A percentile compares a stretch with the other conserved stretches of the same genome.
phyloP scores from a whole-genome alignment of 2,329 filamentous ascomycete genomes.

The Trichophyton simii region DNA sequence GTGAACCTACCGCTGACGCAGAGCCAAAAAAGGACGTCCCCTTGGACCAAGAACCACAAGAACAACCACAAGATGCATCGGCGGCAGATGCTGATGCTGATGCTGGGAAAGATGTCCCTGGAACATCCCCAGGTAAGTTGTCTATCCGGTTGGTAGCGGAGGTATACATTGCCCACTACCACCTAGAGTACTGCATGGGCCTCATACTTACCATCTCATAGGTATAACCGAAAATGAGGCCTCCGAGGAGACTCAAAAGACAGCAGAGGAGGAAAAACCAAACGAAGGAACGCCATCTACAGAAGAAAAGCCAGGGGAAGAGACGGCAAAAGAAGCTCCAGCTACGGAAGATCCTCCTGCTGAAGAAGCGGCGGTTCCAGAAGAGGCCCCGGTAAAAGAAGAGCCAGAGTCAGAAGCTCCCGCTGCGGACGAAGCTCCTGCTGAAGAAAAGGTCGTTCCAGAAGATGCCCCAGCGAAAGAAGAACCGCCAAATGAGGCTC shows the following conservation, averaged over 20 bases:
- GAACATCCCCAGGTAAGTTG: slow-evolving; percentile 8
- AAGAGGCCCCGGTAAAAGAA: background rate
- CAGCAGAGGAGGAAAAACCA: background rate
- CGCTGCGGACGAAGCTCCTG: background rate
- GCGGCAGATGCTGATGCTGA: slow-evolving; percentile 5
- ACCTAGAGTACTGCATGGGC: background rate
- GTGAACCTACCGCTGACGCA: slow-evolving; percentile 25
- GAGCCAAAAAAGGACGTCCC: slow-evolving; percentile 22
- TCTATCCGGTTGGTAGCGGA: background rate
- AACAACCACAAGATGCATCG: background rate
- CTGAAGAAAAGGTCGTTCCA: background rate
- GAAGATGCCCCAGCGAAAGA: background rate
- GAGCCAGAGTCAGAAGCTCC: background rate
- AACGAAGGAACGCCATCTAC: background rate
- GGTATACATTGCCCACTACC: background rate
- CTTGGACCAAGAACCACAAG: slow-evolving; percentile 14
- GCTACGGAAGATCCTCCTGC: background rate
- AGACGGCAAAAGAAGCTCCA: background rate
- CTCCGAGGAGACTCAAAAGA: background rate
- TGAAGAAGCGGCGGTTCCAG: background rate
- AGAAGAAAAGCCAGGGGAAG: background rate
- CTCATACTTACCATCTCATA: background rate
- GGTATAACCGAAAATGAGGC: slow-evolving; percentile 1
- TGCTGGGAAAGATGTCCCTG: background rate
- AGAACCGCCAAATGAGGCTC: background rate